phyloP scores from a whole-genome alignment of 2,329 filamentous ascomycete genomes.

The Cryphonectria naterciae region DNA sequence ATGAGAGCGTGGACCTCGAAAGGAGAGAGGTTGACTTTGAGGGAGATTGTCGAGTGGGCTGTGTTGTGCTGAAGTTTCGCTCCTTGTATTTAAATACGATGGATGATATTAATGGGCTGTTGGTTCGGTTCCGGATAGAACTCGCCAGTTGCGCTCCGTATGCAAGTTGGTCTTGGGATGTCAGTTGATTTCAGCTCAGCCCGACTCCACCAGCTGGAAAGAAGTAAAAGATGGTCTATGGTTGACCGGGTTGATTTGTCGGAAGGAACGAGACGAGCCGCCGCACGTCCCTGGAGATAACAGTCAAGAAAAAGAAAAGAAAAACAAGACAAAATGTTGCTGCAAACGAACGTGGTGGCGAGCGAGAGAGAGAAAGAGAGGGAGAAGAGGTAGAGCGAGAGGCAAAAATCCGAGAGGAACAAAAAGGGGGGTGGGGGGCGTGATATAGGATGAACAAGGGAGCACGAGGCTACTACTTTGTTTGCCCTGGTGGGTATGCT shows the following conservation, averaged over 20 bases:
- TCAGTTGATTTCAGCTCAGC: not conserved
- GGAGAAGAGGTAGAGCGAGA: slow-evolving; percentile 13
- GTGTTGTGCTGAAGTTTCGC: not conserved
- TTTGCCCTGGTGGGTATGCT: not conserved
- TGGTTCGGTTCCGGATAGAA: not conserved
- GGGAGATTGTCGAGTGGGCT: not conserved
- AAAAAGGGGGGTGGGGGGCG: slow-evolving; percentile 3
- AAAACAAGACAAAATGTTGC: not conserved
- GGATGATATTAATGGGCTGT: not conserved
- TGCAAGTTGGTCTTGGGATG: not conserved
- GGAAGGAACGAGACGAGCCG: slow-evolving; percentile 1
- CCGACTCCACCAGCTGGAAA: not conserved
- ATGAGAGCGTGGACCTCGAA: not conserved
- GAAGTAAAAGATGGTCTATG: not conserved
- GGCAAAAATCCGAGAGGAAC: slow-evolving; percentile 5
- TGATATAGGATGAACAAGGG: not conserved
- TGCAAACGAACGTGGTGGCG: not conserved
- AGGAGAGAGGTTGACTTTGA: not conserved
- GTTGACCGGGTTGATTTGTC: not conserved
- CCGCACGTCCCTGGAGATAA: not conserved
- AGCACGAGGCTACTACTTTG: not conserved
- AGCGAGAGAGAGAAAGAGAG: slow-evolving; percentile 8
- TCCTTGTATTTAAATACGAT: not conserved
- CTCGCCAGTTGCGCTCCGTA: not conserved
- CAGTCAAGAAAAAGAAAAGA: not conserved